A percentile compares a stretch with the other conserved stretches of the same genome.
Conservation (phyloP, 2,329 filamentous ascomycete species). For the Neonectria coccinea region DNA sequence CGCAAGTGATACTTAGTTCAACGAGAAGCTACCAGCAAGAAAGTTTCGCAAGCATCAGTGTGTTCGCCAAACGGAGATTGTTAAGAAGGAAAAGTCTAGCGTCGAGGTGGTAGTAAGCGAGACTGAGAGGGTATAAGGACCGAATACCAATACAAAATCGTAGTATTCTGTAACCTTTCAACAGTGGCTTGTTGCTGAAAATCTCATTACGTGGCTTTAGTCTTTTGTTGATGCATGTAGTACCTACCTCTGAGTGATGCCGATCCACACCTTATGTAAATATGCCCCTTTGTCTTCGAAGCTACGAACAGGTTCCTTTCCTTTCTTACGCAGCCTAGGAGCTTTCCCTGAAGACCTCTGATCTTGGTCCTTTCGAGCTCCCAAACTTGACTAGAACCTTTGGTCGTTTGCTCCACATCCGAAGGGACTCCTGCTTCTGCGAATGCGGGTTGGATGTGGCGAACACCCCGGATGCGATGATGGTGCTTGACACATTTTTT, state of each 20-base stretch:
- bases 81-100: constrained; percentile 1
- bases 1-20: constrained; percentile 18
- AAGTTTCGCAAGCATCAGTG: constrained; percentile 32
- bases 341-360: not conserved
- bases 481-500: not conserved
- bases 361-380: not conserved
- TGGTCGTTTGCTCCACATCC: not conserved
- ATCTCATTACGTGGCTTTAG: not conserved
- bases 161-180: not conserved
- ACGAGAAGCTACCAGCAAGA: constrained; percentile 31
- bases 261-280: no score
- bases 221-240: not conserved
- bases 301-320: no score
- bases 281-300: no score
- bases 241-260: not conserved
- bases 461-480: not conserved
- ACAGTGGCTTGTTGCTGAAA: not conserved
- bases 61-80: not conserved
- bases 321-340: no score
- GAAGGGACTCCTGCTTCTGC: not conserved
- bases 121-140: constrained; percentile 6
- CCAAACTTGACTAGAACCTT: not conserved
- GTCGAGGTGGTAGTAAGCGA: constrained; percentile 13
- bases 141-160: not conserved
- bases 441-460: not conserved